Conservation (phyloP, 148 eudicot species). For the Rhododendron williamsianum region DNA sequence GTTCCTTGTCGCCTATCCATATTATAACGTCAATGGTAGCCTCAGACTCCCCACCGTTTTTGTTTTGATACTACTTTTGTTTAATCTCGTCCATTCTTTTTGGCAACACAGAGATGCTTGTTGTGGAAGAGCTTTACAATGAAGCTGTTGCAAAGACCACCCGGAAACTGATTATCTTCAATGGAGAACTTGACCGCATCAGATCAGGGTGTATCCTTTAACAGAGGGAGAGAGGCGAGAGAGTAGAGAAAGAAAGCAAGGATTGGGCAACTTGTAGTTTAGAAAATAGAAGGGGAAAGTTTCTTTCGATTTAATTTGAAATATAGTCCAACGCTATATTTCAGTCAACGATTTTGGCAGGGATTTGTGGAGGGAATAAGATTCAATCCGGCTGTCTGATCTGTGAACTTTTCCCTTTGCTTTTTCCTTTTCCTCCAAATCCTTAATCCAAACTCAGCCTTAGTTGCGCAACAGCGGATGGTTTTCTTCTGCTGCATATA, state of each 20-base stretch:
- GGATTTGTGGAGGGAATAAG: not conserved
- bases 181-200: constrained; percentile 95
- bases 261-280: not conserved
- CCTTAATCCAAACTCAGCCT: not conserved
- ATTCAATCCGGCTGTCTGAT: not conserved
- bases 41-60: constrained; percentile 16
- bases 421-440: not conserved
- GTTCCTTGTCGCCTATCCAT: constrained; percentile 85
- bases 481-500: not conserved
- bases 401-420: not conserved
- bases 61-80: not conserved
- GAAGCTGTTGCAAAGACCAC: constrained; percentile 69
- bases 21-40: constrained; percentile 88
- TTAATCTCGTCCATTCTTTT: constrained; percentile 4
- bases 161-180: constrained; percentile 74
- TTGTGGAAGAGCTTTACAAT: constrained; percentile 93
- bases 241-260: not conserved
- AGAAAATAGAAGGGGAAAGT: not conserved
- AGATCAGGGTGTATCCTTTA: constrained; percentile 98
- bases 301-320: not conserved
- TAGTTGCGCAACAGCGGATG: not conserved
- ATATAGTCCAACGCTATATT: not conserved
- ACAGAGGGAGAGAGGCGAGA: not conserved
- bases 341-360: not conserved
- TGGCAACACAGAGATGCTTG: constrained; percentile 76